These are phyloP conservation scores for Talaromyces sp. DNA, from an alignment of 2,329 filamentous ascomycete genomes.

Conservation along the genomic window DNA sequence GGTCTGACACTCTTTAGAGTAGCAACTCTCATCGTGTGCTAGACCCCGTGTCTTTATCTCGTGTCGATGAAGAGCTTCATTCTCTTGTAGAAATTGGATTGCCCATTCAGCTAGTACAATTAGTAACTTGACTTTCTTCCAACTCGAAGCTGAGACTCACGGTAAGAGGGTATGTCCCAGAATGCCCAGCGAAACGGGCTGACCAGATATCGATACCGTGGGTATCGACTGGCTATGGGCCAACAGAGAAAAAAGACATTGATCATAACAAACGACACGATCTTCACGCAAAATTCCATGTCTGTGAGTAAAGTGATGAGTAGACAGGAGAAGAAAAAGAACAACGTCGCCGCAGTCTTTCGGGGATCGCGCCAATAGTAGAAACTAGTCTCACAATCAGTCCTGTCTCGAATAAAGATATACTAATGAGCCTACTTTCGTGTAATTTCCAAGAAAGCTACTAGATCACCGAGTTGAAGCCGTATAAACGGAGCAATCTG, in stretches of 20 bases:
- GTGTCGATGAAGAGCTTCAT: constrained; percentile 17
- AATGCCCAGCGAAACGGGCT: constrained; percentile 36
- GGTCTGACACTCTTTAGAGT: background rate
- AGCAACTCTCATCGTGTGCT: background rate
- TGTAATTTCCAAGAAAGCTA: constrained; percentile 36
- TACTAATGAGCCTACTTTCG: constrained; percentile 23
- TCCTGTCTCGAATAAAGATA: background rate
- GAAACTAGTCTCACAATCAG: constrained; percentile 26
- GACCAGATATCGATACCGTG: constrained; percentile 36
- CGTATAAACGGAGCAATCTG: constrained; percentile 37
- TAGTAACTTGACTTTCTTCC: background rate
- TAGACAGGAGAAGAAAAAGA: constrained; percentile 34
- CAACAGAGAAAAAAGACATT: constrained; percentile 36
- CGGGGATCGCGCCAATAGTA: constrained; percentile 35
- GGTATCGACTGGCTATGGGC: constrained; percentile 34
- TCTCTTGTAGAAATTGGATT: constrained; percentile 17
- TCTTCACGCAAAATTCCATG: constrained; percentile 35
- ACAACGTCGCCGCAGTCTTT: constrained; percentile 33
- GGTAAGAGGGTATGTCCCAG: constrained; percentile 40
- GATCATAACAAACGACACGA: constrained; percentile 34
- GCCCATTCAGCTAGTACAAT: constrained; percentile 18
- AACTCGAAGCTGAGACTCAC: constrained; percentile 5
- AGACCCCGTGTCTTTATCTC: constrained; percentile 7
- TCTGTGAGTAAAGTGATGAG: constrained; percentile 29
- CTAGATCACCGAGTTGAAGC: constrained; percentile 37